These are phyloP conservation scores for Whalleya microplaca DNA, from an alignment of 2,329 filamentous ascomycete species.

Conservation along the genomic window DNA sequence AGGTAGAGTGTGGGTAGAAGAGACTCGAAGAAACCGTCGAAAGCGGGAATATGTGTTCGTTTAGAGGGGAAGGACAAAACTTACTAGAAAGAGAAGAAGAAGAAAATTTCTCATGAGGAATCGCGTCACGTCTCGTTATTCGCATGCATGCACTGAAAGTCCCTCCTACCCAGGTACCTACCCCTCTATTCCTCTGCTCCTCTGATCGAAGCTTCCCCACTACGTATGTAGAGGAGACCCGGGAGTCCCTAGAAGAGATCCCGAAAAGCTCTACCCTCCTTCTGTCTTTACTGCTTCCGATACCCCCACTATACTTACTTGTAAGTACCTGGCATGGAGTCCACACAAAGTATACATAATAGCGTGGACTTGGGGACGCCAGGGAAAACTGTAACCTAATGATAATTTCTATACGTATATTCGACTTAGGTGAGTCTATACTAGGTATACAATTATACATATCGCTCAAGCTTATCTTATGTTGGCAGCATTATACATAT, in stretches of 20 bases:
- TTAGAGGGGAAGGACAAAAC: not conserved
- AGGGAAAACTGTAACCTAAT: no score
- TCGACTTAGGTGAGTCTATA: no score
- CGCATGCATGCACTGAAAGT: not conserved
- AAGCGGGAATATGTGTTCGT: not conserved
- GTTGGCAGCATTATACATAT: no score
- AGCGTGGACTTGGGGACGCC: no score
- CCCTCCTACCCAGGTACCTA: not conserved
- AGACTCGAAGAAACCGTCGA: not conserved
- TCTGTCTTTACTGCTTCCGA: not conserved
- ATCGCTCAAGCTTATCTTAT: no score
- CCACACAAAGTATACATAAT: no score
- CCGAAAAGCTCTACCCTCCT: not conserved
- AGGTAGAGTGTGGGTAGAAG: not conserved
- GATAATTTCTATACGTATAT: no score
- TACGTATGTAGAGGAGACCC: not conserved
- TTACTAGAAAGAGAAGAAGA: not conserved
- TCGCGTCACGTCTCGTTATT: not conserved
- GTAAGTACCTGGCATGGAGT: no score
- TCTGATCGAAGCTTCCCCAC: no score
- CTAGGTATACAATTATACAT: no score
- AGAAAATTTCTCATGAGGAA: not conserved
- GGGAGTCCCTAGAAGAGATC: not conserved
- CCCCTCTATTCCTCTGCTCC: no score
- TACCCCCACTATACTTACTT: not conserved